These are phyloP conservation scores for Ophiostoma ulmi DNA, from an alignment of 2,329 filamentous ascomycete species.

Conservation along the genomic window DNA sequence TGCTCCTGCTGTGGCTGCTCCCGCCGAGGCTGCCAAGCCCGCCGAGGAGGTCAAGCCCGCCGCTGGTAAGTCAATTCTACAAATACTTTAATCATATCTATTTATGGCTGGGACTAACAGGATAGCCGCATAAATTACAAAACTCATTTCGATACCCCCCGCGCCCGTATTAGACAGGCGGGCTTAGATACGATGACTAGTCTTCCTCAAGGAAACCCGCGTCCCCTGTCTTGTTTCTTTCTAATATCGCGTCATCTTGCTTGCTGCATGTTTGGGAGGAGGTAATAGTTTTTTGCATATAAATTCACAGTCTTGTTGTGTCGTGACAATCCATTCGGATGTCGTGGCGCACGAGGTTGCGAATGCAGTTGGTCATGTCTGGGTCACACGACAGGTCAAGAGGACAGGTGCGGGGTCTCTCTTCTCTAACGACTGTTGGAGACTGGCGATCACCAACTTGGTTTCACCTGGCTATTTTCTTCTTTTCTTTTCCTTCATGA, in stretches of 20 bases:
- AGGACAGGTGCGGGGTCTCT: constrained; percentile 6
- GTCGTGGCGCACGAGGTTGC: neutral
- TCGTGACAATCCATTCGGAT: neutral
- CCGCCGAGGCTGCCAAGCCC: constrained; percentile 20
- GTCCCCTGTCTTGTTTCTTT: neutral
- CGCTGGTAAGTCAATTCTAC: constrained; percentile 19
- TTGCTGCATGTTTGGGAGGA: constrained; percentile 10
- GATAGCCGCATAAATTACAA: constrained; percentile 1
- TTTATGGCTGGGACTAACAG: neutral
- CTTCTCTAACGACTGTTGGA: neutral
- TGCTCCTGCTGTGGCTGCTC: constrained; percentile 23
- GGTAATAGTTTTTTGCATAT: constrained; percentile 14
- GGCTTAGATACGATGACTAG: neutral
- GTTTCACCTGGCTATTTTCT: constrained; percentile 15
- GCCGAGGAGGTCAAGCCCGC: constrained; percentile 33
- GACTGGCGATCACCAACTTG: neutral
- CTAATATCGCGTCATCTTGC: neutral
- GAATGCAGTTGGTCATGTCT: constrained; percentile 14
- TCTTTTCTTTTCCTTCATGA: constrained; percentile 24
- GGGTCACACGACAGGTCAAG: constrained; percentile 7
- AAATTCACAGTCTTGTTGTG: constrained; percentile 30
- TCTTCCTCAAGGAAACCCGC: neutral
- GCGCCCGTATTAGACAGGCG: neutral
- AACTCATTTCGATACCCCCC: neutral
- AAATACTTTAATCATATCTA: neutral